Percentiles rank a stretch among this genome's conserved stretches.
phyloP scores from a whole-genome alignment of 2,329 filamentous ascomycete species.

The Sclerotinia subarctica region DNA sequence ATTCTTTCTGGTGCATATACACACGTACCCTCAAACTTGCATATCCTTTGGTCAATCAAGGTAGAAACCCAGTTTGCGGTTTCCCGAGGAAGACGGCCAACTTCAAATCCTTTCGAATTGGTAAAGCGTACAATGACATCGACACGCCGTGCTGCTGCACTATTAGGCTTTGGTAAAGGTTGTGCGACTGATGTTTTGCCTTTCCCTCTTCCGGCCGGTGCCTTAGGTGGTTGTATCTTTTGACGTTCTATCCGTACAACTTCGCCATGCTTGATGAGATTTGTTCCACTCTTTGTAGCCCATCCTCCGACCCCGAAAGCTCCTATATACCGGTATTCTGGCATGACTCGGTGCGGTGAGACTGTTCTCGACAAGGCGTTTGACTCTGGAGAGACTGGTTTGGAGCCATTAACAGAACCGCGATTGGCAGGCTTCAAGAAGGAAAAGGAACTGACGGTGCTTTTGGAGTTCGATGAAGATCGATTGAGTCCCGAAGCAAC shows the following conservation, averaged over 20 bases:
- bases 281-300: slow-evolving; percentile 79
- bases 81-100: slow-evolving; percentile 84
- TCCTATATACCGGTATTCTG: slow-evolving; percentile 72
- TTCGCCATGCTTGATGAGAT: slow-evolving; percentile 77
- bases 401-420: background rate
- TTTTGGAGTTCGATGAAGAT: slow-evolving; percentile 20
- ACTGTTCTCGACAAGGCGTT: slow-evolving; percentile 34
- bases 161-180: slow-evolving; percentile 35
- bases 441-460: slow-evolving; percentile 31
- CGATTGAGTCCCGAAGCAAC: slow-evolving; percentile 7
- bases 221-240: slow-evolving; percentile 61
- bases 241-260: slow-evolving; percentile 82
- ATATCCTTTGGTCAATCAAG: slow-evolving; percentile 85
- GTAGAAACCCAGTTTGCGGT: slow-evolving; percentile 89
- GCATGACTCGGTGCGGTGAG: slow-evolving; percentile 43
- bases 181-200: slow-evolving; percentile 38
- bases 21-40: slow-evolving; percentile 80
- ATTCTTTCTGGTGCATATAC: slow-evolving; percentile 85
- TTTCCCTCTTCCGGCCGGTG: slow-evolving; percentile 46
- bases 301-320: slow-evolving; percentile 90
- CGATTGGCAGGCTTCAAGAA: slow-evolving; percentile 26
- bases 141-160: slow-evolving; percentile 58
- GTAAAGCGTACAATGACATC: slow-evolving; percentile 94
- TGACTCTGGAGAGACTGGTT: background rate
- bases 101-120: slow-evolving; percentile 71